Conservation (phyloP, 371 early-diverging fungal species). For the Mortierella sp. region DNA sequence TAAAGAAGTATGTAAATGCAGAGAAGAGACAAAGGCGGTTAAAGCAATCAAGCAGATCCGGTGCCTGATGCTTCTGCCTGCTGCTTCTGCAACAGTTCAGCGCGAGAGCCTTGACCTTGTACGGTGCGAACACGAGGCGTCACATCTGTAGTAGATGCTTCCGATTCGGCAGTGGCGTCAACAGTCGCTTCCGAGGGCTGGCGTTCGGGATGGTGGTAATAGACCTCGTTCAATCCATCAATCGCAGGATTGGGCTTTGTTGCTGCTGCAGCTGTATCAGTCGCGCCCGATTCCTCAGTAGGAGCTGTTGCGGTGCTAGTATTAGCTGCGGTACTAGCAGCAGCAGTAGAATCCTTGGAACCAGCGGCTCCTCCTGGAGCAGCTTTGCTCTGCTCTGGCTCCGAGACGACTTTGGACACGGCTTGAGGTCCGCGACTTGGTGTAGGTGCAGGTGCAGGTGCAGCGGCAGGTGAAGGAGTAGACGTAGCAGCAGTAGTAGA, state of each 20-base stretch:
- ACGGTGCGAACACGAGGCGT: constrained; percentile 13
- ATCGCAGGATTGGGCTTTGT: constrained; percentile 25
- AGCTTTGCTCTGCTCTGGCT: neutral
- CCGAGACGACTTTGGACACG: neutral
- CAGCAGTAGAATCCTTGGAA: neutral
- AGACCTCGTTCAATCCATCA: constrained; percentile 46
- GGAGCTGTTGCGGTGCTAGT: neutral
- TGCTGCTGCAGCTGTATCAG: neutral
- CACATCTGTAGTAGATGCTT: neutral
- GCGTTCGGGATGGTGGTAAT: constrained; percentile 73
- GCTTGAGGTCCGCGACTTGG: neutral
- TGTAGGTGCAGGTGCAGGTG: neutral
- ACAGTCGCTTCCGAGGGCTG: constrained; percentile 34
- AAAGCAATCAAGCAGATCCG: neutral
- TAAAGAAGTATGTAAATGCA: neutral
- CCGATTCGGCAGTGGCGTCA: neutral
- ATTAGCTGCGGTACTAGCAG: neutral
- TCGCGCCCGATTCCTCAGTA: neutral
- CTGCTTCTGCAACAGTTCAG: constrained; percentile 5
- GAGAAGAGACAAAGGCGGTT: neutral
- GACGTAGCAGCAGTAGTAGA: neutral
- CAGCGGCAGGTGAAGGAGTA: neutral
- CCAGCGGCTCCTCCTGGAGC: neutral
- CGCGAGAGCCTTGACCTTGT: constrained; percentile 32
- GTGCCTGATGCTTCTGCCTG: neutral